Base-by-base conservation (phyloP, 768 basidiomycete species). In the Termitomyces sp. region DNA sequence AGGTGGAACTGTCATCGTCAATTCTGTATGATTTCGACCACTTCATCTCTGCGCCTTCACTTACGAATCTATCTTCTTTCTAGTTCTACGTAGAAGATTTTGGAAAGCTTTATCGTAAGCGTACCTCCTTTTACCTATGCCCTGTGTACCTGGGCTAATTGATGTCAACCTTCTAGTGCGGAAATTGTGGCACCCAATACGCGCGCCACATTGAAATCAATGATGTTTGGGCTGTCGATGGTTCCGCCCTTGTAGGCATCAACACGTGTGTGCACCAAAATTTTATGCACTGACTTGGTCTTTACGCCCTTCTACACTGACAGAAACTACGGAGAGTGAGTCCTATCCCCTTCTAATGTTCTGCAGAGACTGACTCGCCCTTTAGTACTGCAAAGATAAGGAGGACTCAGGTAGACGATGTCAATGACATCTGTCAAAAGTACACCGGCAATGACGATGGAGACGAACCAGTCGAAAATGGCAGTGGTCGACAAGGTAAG, bases 251-350 rank as follows among this genome's bases (percentile, higher is more conserved):
- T 41, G 72, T 58, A 20, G 70, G 73, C 18, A 74, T 73, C 57
- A 74, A 73, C 66, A 61, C 67, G 72, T 73, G 37, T 61, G 70
- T 53, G 8, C 33, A 20, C 15, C 22, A 22, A 7, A 34, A 30
- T 4, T 16, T 41, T 45, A 20, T 36, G 4, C 20, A 9, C 45
- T 24, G 42, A 22, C 13, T 5, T 11, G 20, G 24, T 24, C 22
- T 45, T 31, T 4, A 55, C 16, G 5, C 18, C 7, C 16, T 36
- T 22, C 42, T 15, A 18, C 3, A n/a, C 18, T n/a, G 39, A 41
- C 54, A 74, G 71, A 16, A 74, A 73, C 64, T 72, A 72, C 60
- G 71, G 70, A 67, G 73, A 74, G 73, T 73, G 53, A 67, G 72
- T 42, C 18, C 11, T 1, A 20, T 5, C 18, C 33, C 5, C 13